Percentiles rank a stretch among this genome's conserved stretches.
Conservation (phyloP, 345 rosid genomes). For the Hibiscus syriacus region DNA sequence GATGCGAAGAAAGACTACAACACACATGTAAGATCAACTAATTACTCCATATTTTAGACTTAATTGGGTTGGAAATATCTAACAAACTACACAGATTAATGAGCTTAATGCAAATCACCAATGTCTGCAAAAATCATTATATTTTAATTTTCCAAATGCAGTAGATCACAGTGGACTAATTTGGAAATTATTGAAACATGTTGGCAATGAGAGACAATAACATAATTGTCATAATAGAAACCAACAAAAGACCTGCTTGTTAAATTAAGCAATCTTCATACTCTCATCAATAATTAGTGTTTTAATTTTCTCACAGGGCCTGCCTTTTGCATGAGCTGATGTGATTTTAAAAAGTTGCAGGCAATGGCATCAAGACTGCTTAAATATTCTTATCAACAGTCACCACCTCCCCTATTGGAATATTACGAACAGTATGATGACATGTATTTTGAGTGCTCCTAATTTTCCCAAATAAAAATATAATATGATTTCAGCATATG, state of each 20-base stretch:
- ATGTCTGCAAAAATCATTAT: no score
- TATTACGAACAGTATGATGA: slow-evolving; percentile 9
- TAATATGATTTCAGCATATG: neutral
- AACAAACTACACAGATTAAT: no score
- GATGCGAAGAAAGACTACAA: no score
- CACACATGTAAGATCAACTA: no score
- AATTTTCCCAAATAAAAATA: neutral
- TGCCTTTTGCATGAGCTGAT: slow-evolving; percentile 20
- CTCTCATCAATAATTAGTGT: slow-evolving; percentile 14
- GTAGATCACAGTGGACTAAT: neutral
- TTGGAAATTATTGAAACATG: neutral
- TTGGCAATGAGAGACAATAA: slow-evolving; percentile 1
- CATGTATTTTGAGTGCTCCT: slow-evolving; percentile 1
- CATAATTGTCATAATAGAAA: slow-evolving; percentile 1
- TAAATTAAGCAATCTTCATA: slow-evolving; percentile 7
- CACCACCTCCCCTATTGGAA: slow-evolving; percentile 7
- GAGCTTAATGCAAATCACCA: no score
- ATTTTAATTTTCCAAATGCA: neutral
- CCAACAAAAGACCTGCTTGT: slow-evolving; percentile 4
- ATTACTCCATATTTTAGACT: no score
- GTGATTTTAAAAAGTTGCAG: slow-evolving; percentile 13
- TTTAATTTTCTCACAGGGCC: no score
- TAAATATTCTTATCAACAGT: slow-evolving; percentile 20
- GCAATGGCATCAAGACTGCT: no score
- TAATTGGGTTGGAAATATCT: no score